Base-by-base conservation (phyloP, 2,329 filamentous ascomycete species). In the Aspergillus thermomutatus region DNA sequence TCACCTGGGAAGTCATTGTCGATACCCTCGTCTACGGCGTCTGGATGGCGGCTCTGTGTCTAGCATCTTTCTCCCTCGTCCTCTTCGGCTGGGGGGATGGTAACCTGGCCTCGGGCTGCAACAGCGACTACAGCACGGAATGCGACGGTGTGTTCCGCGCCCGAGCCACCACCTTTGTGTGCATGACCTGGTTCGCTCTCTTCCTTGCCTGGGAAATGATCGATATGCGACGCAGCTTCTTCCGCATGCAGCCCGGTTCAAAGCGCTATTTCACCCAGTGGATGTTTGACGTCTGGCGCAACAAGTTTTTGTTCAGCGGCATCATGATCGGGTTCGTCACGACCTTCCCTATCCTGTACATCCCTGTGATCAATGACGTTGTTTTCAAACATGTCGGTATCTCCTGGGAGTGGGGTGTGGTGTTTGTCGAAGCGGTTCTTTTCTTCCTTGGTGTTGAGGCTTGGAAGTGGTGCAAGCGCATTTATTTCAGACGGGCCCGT, bases 181-280 rank as follows among this genome's bases (percentile, higher is more conserved):
- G 84, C 62, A 79, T 91, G 52, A 91, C 88, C 0, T 91, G 88
- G 88, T 88, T 87, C 64, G 87, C 87, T 0, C 81, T 91, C 19
- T 89, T 91, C 77, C 79, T 90, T 4, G 89, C 89, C 0, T 92
- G 89, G 89, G 88, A 92, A 71, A 88, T 90, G 82, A 80, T 90
- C 58, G 82, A 89, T 66, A 82, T 88, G 75, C 85, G 88, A 23
- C 83, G 87, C 46, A 87, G 83, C 7, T 89, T 92, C 78, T 91
- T 92, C 82, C 81, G 83, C 65, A 89, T 91, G 84, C 83, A 89
- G 66, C 85, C 87, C 0, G 77, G 78, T 17, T 83, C 80, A 25
- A 84, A 82, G 65, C 76, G 75, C 56, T 84, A 85, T 68, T 80
- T 87, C 55, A 86, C 84, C 0, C 84, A 88, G 65, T 90, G 87